Base-by-base conservation (phyloP, 306 rosid genomes). In the Dalbergia oliveri region DNA sequence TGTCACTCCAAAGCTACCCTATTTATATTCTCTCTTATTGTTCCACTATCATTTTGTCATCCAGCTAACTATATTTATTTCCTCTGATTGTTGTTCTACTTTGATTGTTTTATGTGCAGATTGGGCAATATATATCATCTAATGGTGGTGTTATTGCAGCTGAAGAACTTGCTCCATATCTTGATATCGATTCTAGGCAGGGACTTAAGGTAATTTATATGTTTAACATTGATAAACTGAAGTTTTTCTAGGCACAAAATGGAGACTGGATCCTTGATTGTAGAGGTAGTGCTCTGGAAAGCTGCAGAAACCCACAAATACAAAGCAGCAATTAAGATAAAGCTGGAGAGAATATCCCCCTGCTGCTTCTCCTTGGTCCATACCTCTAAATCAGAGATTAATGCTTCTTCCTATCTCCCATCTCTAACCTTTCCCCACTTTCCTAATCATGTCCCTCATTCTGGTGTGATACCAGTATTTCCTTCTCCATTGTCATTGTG, bases 101-200 rank as follows among this genome's bases (percentile, higher is more conserved):
- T 50, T 73, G 50, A 58, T 80, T 2, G 15, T 77, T 76, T 75
- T 72, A 68, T 33, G 26, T 86, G 82, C 94, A 96, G 99, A 93
- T 96, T 73, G 99, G 99, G 78, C 92, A 96, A 69, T 93, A 96
- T 85, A 90, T 96, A 87, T 37, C 97, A 73, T 90, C 97, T 67
- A 91, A 96, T 79, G 98, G 97, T 77, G 99, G 98, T 66, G 98
- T 96, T 79, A 94, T 96, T 62, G 82, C 99, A 45, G 97, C 99
- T 43, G 98, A 96, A 89, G 99, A 96, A 86, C 90, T 96, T 79
- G 97, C 97, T 77, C 98, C 98, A 47, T 96, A 90, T 88, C 93
- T 93, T 86, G 98, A 93, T 70, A 69, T 93, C 75, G 88, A 89
- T 66, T 81, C 91, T 58, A 65, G 75, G 0, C 86, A 83, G 74